phyloP scores from a whole-genome alignment of 805 yeast genomes.

The Candida sphagnicola region DNA sequence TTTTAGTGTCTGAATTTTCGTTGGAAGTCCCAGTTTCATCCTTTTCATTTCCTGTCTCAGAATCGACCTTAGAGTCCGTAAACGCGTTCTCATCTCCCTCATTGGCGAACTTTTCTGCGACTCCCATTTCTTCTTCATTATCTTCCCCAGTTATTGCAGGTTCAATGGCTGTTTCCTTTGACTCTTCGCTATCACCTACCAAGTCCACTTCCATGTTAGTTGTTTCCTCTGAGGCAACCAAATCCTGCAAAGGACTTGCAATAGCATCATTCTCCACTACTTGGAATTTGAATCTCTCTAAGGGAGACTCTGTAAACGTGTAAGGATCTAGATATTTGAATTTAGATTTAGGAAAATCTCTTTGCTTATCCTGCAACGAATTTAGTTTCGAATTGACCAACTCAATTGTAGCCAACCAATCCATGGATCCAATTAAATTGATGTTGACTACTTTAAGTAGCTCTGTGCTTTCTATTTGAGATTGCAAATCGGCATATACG shows the following conservation, averaged over 20 bases:
- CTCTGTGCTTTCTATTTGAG: slow-evolving; percentile 13
- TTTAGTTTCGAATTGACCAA: slow-evolving; percentile 31
- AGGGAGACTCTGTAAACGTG: slow-evolving; percentile 42
- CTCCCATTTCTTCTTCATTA: too few relatives aligned
- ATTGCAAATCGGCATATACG: slow-evolving; percentile 25
- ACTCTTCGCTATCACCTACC: too few relatives aligned
- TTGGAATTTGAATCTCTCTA: slow-evolving; percentile 41
- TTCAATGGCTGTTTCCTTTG: too few relatives aligned
- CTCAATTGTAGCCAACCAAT: slow-evolving; percentile 28
- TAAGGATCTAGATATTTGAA: slow-evolving; percentile 50
- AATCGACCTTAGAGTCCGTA: too few relatives aligned
- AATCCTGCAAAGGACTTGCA: slow-evolving; percentile 10
- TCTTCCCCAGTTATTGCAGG: too few relatives aligned
- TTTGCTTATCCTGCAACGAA: slow-evolving; percentile 25
- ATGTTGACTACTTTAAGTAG: slow-evolving; percentile 9
- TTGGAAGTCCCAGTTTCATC: slow-evolving; percentile 14
- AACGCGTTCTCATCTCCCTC: too few relatives aligned
- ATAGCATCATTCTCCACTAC: slow-evolving; percentile 13
- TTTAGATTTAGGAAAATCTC: slow-evolving; percentile 35
- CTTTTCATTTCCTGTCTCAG: not conserved
- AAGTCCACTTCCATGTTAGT: too few relatives aligned
- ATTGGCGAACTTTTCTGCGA: too few relatives aligned
- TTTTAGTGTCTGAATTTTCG: slow-evolving; percentile 2
- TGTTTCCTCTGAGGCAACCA: too few relatives aligned
- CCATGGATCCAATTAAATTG: slow-evolving; percentile 4